These are phyloP conservation scores for Camelina sativa DNA, from an alignment of 345 rosid genomes.

Conservation along the genomic window DNA sequence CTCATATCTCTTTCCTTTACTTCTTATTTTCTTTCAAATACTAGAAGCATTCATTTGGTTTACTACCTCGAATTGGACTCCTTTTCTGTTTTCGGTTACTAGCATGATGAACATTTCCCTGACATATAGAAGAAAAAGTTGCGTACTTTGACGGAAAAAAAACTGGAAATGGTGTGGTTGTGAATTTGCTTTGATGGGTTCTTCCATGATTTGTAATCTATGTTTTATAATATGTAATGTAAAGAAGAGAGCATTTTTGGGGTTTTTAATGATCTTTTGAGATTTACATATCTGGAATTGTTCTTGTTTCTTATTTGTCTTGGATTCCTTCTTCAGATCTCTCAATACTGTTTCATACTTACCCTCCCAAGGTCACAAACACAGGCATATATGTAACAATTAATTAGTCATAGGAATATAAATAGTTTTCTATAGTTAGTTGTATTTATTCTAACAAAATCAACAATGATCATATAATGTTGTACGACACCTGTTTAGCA, in stretches of 20 bases:
- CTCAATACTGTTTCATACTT: background rate
- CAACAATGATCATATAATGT: background rate
- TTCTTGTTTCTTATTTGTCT: background rate
- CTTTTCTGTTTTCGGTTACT: slow-evolving; percentile 7
- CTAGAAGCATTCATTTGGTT: slow-evolving; percentile 35
- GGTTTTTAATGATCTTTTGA: slow-evolving; percentile 8
- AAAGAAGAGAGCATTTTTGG: slow-evolving; percentile 29
- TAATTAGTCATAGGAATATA: background rate
- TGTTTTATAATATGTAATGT: slow-evolving; percentile 24
- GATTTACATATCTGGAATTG: slow-evolving; percentile 14
- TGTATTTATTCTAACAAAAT: background rate
- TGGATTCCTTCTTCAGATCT: slow-evolving; percentile 18
- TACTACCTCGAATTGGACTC: slow-evolving; percentile 23
- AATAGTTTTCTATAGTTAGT: background rate
- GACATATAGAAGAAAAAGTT: slow-evolving; percentile 32
- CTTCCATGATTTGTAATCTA: slow-evolving; percentile 32
- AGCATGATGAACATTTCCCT: slow-evolving; percentile 27
- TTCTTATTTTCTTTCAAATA: background rate
- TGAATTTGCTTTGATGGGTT: slow-evolving; percentile 29
- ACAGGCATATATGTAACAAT: background rate
- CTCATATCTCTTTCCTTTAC: background rate
- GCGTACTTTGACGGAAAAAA: background rate
- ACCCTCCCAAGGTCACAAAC: slow-evolving; percentile 3
- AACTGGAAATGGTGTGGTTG: slow-evolving; percentile 37
- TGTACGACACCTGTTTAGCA: background rate